Evolutionary conservation across 2,329 filamentous ascomycete species (phyloP), one percentile per base, ranked within the genome.

Genomic region (Domatiomyces globalis): DNA sequence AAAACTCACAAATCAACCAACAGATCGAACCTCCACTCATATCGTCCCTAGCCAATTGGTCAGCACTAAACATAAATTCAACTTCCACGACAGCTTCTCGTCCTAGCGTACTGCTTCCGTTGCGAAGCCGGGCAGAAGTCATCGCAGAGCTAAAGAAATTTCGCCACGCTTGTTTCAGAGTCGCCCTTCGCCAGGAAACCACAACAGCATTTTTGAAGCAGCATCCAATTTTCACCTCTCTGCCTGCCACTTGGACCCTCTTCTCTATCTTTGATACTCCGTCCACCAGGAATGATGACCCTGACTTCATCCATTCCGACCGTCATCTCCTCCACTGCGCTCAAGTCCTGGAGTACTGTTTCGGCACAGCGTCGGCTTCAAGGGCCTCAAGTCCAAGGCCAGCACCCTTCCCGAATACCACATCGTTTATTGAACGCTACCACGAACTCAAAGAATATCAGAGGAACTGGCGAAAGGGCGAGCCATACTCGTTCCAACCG

Each of bases 341-440:
- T n/a, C 77, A 81, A 54, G 76, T 82, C 1, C 65, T 83, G 15
- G 77, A 80, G 54, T 81, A 75, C 58, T 83, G 80, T 61, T 83
- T 81, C 60, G 56, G 66, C 52, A 55, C 63, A n/a, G 50, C 46
- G 6, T 20, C 39, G 15, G 46, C 25, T 6, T 49, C 45, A 39
- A 39, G 22, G n/a, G 9, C 19, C 19, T 20, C 43, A 19, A 6
- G 10, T n/a, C 17, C 43, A 2, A 12, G 3, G 2, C n/a, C 43
- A 45, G 19, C 9, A 19, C 10, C 43, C 19, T 10, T 45, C 18
- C 36, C 50, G 3, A 39, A 17, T 25, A 52, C 49, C 5, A 43
- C 48, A 44, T 47, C 50, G 7, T 51, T 52, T 18, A 49, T 52
- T 17, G 52, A 56, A 45, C 48, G 51, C 22, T 60, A 54, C 54